A percentile compares a stretch with the other conserved stretches of the same genome.
Conservation (phyloP, 805 yeast genomes). For the Ogataea minuta region DNA sequence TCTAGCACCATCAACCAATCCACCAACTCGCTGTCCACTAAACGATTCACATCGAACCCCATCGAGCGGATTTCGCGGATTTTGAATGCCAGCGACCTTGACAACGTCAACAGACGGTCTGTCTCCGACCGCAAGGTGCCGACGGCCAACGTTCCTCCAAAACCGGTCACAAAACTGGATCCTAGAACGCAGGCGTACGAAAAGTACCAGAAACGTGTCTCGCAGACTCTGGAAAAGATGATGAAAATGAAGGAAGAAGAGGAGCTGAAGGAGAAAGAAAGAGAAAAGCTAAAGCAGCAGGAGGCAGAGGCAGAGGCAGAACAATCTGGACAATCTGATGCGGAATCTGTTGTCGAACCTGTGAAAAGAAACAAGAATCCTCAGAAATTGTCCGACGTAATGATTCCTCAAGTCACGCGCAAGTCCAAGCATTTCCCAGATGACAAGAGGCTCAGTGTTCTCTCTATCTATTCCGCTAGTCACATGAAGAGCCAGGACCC, state of each 20-base stretch:
- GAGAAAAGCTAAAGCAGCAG: constrained; percentile 31
- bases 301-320: constrained; percentile 8
- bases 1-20: constrained; percentile 20
- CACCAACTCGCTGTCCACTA: constrained; percentile 12
- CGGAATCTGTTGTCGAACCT: constrained; percentile 16
- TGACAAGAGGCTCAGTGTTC: constrained; percentile 67
- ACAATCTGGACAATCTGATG: constrained; percentile 13
- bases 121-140: constrained; percentile 35
- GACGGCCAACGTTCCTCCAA: constrained; percentile 40
- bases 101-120: constrained; percentile 43
- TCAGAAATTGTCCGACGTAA: constrained; percentile 57
- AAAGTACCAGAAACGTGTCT: constrained; percentile 39
- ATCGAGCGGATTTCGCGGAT: constrained; percentile 36
- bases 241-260: constrained; percentile 28
- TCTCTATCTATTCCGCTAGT: constrained; percentile 68
- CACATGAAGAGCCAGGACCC: constrained; percentile 24
- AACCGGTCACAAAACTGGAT: constrained; percentile 56
- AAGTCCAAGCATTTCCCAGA: constrained; percentile 60
- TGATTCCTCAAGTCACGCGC: constrained; percentile 70
- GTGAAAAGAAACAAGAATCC: constrained; percentile 37
- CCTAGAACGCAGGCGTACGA: constrained; percentile 55
- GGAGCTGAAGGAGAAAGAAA: constrained; percentile 28
- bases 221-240: constrained; percentile 42
- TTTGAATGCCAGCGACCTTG: constrained; percentile 46
- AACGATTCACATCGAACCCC: constrained; percentile 32